Conservation (phyloP, 768 basidiomycete genomes). For the Leucosporidium creatinivorum region DNA sequence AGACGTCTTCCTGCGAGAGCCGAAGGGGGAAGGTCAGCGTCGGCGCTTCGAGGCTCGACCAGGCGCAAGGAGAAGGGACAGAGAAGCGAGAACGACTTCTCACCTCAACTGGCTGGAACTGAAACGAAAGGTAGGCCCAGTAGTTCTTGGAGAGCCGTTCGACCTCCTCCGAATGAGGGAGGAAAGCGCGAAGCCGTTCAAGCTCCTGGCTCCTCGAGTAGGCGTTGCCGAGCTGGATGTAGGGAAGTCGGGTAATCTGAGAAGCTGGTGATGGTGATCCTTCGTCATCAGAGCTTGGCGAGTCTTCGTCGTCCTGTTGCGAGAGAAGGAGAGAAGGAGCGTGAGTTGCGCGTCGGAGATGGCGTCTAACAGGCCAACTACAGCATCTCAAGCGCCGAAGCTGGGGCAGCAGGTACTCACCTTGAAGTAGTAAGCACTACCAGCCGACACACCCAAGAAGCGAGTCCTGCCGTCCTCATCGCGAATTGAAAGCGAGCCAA, state of each 20-base stretch:
- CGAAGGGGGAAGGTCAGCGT: too few species aligned
- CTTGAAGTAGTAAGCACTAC: constrained; percentile 13
- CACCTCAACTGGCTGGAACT: not conserved
- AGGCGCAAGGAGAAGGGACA: too few species aligned
- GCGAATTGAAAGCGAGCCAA: constrained; percentile 18
- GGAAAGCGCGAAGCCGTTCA: constrained; percentile 2
- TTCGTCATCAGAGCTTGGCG: not conserved
- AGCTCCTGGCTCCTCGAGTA: constrained; percentile 10
- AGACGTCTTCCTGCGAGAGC: not conserved
- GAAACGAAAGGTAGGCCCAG: not conserved
- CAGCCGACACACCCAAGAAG: constrained; percentile 18
- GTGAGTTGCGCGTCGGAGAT: not conserved
- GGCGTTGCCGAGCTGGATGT: constrained; percentile 6
- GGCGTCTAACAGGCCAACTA: not conserved
- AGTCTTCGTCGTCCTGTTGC: not conserved
- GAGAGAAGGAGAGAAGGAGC: not conserved
- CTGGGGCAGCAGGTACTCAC: not conserved
- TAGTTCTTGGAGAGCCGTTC: constrained; percentile 12
- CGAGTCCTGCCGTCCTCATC: constrained; percentile 7
- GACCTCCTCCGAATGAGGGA: constrained; percentile 7
- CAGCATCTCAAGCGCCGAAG: not conserved
- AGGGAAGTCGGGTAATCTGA: constrained; percentile 2
- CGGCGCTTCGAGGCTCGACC: too few species aligned
- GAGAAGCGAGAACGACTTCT: not conserved
- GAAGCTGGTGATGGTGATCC: not conserved